Percentiles rank a stretch among this genome's conserved stretches.
Evolutionary conservation across 192 early-diverging fungal species (phyloP).

Genomic region (Funneliformis mosseae): DNA sequence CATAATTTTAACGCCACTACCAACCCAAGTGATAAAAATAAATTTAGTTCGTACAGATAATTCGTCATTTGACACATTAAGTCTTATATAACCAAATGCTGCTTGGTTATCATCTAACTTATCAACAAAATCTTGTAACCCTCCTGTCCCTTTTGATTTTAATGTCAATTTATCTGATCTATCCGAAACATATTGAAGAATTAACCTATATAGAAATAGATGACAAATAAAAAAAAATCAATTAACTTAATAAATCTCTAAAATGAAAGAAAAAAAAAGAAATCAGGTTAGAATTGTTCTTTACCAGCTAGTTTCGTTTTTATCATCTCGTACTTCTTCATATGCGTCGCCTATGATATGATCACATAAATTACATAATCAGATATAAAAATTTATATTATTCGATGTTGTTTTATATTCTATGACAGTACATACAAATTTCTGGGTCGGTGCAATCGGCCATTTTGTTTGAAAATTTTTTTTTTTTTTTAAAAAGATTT

Average conservation of each 20-base stretch:
- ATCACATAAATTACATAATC: background rate
- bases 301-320: constrained; percentile 12
- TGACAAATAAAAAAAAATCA: background rate
- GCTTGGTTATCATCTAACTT: background rate
- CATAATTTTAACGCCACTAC: constrained; percentile 22
- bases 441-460: constrained; percentile 9
- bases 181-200: constrained; percentile 15
- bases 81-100: constrained; percentile 8
- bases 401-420: background rate
- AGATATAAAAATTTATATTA: background rate
- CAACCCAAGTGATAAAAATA: constrained; percentile 24
- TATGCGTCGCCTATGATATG: constrained; percentile 10
- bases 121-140: constrained; percentile 14
- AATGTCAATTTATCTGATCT: background rate
- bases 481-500: background rate
- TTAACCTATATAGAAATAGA: background rate
- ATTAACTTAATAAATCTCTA: no score
- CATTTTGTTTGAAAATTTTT: background rate
- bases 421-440: constrained; percentile 1
- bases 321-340: constrained; percentile 28
- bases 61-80: constrained; percentile 32
- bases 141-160: constrained; percentile 19
- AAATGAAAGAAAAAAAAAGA: background rate
- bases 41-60: constrained; percentile 29
- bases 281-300: background rate